These are phyloP conservation scores for Xylariaceae sp. DNA, from an alignment of 2,329 filamentous ascomycete genomes.

Conservation along the genomic window DNA sequence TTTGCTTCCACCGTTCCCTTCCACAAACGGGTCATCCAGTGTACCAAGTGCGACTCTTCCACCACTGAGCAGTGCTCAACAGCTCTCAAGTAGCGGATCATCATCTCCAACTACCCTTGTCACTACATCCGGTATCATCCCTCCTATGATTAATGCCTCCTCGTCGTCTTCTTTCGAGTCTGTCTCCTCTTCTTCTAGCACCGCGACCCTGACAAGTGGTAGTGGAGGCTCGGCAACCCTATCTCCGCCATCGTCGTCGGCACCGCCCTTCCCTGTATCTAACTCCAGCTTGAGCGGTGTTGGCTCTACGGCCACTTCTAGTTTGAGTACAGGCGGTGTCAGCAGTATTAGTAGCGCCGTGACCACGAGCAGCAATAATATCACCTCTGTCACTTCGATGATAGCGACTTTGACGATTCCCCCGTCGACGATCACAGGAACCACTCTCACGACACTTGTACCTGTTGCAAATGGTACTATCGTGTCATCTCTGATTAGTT, in stretches of 20 bases:
- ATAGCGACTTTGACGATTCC: conserved; percentile 7
- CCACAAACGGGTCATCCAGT: too few species aligned
- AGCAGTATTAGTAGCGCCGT: too few species aligned
- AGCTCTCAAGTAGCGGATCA: too few species aligned
- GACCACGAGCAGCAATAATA: conserved; percentile 1
- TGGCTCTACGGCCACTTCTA: conserved; percentile 3
- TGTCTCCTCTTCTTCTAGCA: too few species aligned
- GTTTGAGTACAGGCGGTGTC: too few species aligned
- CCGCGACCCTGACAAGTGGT: conserved; percentile 11
- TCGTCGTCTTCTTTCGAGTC: too few species aligned
- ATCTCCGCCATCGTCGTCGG: conserved; percentile 5
- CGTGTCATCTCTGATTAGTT: background rate
- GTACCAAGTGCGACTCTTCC: too few species aligned
- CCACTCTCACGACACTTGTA: conserved; percentile 8
- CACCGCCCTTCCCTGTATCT: conserved; percentile 12
- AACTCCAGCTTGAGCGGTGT: conserved; percentile 13
- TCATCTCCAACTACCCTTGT: too few species aligned
- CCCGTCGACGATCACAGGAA: conserved; percentile 7
- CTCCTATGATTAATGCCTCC: too few species aligned
- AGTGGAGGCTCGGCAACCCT: conserved; percentile 7
- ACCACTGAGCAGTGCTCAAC: too few species aligned
- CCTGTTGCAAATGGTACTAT: conserved; percentile 6
- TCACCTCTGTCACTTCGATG: conserved; percentile 10
- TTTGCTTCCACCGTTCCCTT: too few species aligned
- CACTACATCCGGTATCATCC: too few species aligned